Percentiles rank a stretch among this genome's conserved stretches.
These are phyloP conservation scores for Cladosporium sp. DNA, from an alignment of 2,329 filamentous ascomycete species.

Conservation along the genomic window DNA sequence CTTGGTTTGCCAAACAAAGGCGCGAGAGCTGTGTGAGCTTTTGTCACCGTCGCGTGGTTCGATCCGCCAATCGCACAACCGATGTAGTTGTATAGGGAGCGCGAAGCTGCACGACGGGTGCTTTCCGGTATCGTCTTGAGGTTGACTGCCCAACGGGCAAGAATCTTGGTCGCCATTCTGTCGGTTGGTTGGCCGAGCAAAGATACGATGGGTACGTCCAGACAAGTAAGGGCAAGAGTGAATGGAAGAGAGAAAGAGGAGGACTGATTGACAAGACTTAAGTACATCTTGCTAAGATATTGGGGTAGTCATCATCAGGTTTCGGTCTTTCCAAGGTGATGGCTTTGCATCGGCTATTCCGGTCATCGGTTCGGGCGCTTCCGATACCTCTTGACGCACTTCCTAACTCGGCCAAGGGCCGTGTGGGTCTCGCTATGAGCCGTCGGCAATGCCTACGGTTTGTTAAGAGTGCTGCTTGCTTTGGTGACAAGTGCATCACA, in stretches of 20 bases:
- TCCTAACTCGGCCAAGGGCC: background rate
- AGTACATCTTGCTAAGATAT: background rate
- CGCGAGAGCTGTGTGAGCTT: conserved; percentile 33
- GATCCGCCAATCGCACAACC: conserved; percentile 52
- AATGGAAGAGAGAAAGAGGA: background rate
- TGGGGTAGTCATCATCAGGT: background rate
- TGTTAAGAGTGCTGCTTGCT: too few species aligned
- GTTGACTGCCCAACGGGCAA: conserved; percentile 45
- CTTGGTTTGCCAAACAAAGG: conserved; percentile 37
- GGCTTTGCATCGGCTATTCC: background rate
- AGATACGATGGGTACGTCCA: background rate
- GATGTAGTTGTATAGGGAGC: conserved; percentile 52
- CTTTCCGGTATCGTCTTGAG: conserved; percentile 41
- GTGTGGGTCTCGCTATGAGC: background rate
- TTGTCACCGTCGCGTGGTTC: conserved; percentile 41
- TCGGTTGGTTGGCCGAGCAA: too few species aligned
- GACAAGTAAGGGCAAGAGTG: too few species aligned
- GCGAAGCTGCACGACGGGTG: conserved; percentile 43
- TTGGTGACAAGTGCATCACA: background rate
- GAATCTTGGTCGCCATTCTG: conserved; percentile 42
- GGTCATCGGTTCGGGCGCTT: background rate
- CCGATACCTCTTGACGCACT: background rate
- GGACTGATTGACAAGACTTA: background rate
- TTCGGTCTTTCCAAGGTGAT: background rate
- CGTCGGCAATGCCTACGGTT: background rate